A percentile compares a stretch with the other conserved stretches of the same genome.
These are phyloP conservation scores for Triticum dicoccoides DNA, from an alignment of 176 grass and related monocot genomes.

Conservation along the genomic window DNA sequence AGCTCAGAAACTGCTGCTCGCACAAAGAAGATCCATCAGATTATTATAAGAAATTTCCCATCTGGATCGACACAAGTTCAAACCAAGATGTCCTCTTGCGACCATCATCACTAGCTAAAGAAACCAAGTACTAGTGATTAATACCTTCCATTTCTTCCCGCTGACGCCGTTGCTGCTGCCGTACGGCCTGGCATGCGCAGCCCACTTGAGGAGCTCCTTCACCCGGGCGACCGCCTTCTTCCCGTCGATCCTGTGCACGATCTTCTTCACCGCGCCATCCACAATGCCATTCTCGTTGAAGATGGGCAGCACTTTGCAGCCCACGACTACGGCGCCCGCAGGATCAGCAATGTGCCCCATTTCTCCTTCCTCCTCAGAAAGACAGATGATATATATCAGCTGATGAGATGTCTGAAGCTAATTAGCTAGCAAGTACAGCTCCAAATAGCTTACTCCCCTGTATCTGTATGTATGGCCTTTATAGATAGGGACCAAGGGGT, in stretches of 20 bases:
- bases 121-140: background rate
- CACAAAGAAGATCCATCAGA: background rate
- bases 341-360: slow-evolving; percentile 40
- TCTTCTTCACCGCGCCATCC: slow-evolving; percentile 40
- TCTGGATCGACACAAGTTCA: background rate
- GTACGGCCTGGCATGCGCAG: slow-evolving; percentile 35
- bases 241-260: slow-evolving; percentile 39
- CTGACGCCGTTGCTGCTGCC: background rate
- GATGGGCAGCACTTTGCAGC: slow-evolving; percentile 53
- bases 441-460: slow-evolving; percentile 26
- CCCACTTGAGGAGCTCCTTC: slow-evolving; percentile 49
- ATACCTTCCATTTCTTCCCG: slow-evolving; percentile 56
- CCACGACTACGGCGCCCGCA: slow-evolving; percentile 22
- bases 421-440: background rate
- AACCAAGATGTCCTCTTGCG: background rate
- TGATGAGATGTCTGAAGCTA: background rate
- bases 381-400: background rate
- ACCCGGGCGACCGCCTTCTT: slow-evolving; percentile 51
- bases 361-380: background rate
- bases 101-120: background rate
- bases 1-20: slow-evolving; percentile 46
- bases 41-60: background rate
- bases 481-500: background rate
- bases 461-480: background rate
- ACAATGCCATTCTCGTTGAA: slow-evolving; percentile 32